These are phyloP conservation scores for Wallacemonas sp. DNA, from an alignment of 208 protist genomes.

Conservation along the genomic window DNA sequence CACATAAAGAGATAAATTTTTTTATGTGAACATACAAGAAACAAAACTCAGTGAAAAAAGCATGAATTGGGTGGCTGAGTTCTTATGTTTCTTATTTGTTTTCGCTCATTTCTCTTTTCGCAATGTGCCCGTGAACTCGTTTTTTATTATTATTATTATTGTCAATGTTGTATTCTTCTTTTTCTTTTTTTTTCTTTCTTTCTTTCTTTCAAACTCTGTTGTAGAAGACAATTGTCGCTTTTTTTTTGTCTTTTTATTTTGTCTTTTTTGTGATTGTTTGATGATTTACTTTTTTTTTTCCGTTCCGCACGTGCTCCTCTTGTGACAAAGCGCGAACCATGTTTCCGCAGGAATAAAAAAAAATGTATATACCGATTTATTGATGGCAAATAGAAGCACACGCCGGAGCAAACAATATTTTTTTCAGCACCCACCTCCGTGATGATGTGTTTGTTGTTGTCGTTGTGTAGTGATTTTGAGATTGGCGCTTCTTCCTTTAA, in stretches of 20 bases:
- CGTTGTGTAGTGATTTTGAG: too few relatives aligned
- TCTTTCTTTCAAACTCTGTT: conserved; percentile 1
- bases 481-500: too few relatives aligned
- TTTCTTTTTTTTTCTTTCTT: conserved; percentile 9
- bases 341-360: too few relatives aligned
- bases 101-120: too few relatives aligned
- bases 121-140: too few relatives aligned
- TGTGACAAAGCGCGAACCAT: too few relatives aligned
- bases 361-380: too few relatives aligned
- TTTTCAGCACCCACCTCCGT: too few relatives aligned
- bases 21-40: background rate
- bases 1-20: background rate
- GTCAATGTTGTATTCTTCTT: background rate
- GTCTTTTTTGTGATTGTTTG: background rate
- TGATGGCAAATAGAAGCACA: too few relatives aligned
- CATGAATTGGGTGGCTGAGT: background rate
- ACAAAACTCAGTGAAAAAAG: too few relatives aligned
- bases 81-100: conserved; percentile 15
- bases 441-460: too few relatives aligned
- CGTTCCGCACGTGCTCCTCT: background rate
- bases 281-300: conserved; percentile 12
- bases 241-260: conserved; percentile 6
- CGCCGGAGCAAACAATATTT: too few relatives aligned
- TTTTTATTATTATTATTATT: background rate
- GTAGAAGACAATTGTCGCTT: background rate